Evolutionary conservation across 2,329 filamentous ascomycete genomes (phyloP), one percentile per base, ranked within the genome.

Genomic region (Monosporascus sp.): DNA sequence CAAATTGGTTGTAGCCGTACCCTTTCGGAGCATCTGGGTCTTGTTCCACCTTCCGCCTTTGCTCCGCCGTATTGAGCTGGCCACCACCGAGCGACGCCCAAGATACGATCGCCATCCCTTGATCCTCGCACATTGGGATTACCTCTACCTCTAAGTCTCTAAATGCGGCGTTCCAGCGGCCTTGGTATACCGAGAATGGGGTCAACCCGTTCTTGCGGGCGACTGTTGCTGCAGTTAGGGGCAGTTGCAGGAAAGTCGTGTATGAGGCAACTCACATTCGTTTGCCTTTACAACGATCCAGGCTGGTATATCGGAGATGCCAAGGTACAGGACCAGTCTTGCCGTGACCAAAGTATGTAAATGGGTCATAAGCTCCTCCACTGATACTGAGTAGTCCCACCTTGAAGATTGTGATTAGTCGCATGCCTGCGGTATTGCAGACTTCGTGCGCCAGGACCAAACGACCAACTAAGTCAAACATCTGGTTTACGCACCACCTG

Each of bases 131-230:
- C 73, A 76, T 76, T 27, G 72, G 73, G 39, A 76, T 72, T 27
- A 76, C 73, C 9, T 76, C 73, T 46, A 71, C 66, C 51, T 76
- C 73, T 36, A 75, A 67, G 22, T 74, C 72, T 1, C 73, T 70
- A 5, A 53, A 62, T 6, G 67, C 65, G 3, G 71, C 72, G 6
- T 70, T 73, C 72, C 72, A 76, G 5, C 66, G 63, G 15, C 73
- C 74, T 38, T 76, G 73, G 39, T 76, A 75, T n/a, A 75, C 67
- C 1, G 35, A 57, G 36, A 70, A 70, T 0, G 54, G 66, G 0
- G 58, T 60, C 2, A 65, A 31, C 0, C 66, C 65, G 15, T 65
- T 59, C 3, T 59, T 52, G 2, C 51, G 55, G 6, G 67, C 68
- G 39, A 27, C 27, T 27, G 8, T 9, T 27, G 27, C 27, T 27